Evolutionary conservation across 2,329 filamentous ascomycete genomes (phyloP), one percentile per base, ranked within the genome.

Genomic region (Trichoderma atroviride): DNA sequence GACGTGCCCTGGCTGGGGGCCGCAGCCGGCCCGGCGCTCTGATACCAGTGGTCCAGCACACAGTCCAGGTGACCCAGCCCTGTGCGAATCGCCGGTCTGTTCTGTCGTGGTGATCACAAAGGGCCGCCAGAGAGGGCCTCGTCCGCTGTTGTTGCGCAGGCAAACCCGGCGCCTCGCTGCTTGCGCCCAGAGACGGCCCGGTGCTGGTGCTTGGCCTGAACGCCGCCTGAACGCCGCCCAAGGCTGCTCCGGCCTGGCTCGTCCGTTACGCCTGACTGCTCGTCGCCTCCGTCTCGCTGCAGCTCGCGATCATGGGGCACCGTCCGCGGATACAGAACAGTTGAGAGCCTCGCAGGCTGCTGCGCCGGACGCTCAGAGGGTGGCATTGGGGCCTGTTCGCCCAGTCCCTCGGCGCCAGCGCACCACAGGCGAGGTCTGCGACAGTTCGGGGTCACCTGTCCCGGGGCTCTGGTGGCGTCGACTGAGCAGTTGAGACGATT

Each of bases 341-440:
- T 35, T 35, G 33, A 35, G 69, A 70, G 59, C 65, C 69, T 70
- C 40, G 58, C 61, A 64, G 58, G 64, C 69, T 35, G 50, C 68
- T 52, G 24, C n/a, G n/a, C n/a, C n/a, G n/a, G n/a, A n/a, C n/a
- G n/a, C 37, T 22, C 47, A 29, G 43, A 50, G 58, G 65, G 69
- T 69, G 53, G 40, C 66, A 70, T 70, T 69, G 60, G 60, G 61
- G 69, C 66, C 58, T 65, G 58, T 56, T 70, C 66, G 56, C 67
- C 69, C 69, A 70, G 69, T 70, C 67, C 60, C 69, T 70, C 67
- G 67, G 69, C 57, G 69, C 69, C 69, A 70, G 62, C 69, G 67
- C 69, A 69, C 59, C 69, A 66, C 40, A 40, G 62, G 56, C 33
- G 66, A 55, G 69, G 66, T 66, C 69, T 70, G 67, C 69, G 66